These are phyloP conservation scores for Globisporangium echinulatum DNA, from an alignment of 352 stramenopile genomes.

Conservation along the genomic window DNA sequence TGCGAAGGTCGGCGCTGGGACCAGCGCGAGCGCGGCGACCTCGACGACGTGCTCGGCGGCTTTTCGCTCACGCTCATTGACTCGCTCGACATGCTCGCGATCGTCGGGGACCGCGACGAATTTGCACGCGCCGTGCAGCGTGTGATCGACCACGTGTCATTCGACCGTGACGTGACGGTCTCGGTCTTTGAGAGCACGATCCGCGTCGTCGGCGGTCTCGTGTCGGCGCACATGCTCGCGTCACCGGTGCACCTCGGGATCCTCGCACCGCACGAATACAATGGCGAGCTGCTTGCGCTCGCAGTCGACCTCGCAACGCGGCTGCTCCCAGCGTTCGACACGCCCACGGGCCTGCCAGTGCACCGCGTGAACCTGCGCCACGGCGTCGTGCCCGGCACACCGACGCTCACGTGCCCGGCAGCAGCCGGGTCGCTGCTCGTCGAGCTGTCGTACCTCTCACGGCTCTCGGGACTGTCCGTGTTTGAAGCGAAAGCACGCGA, in stretches of 20 bases:
- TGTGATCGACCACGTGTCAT: constrained; percentile 50
- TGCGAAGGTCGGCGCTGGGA: constrained; percentile 78
- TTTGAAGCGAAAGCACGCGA: constrained; percentile 58
- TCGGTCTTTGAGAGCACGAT: constrained; percentile 93
- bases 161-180: constrained; percentile 87
- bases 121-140: constrained; percentile 69
- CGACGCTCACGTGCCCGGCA: constrained; percentile 91
- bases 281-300: constrained; percentile 91
- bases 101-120: constrained; percentile 76
- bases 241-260: constrained; percentile 47
- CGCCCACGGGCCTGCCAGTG: constrained; percentile 92
- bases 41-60: constrained; percentile 81
- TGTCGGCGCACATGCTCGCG: constrained; percentile 88
- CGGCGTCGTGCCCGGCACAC: constrained; percentile 61
- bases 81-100: constrained; percentile 84
- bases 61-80: constrained; percentile 86
- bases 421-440: constrained; percentile 94
- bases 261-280: constrained; percentile 74
- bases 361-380: constrained; percentile 93
- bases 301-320: constrained; percentile 93
- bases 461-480: constrained; percentile 41
- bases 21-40: constrained; percentile 64
- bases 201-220: constrained; percentile 85
- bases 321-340: constrained; percentile 96
- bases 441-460: constrained; percentile 95